phyloP scores from a whole-genome alignment of 2,329 filamentous ascomycete genomes.

The Tolypocladium ophioglossoides region DNA sequence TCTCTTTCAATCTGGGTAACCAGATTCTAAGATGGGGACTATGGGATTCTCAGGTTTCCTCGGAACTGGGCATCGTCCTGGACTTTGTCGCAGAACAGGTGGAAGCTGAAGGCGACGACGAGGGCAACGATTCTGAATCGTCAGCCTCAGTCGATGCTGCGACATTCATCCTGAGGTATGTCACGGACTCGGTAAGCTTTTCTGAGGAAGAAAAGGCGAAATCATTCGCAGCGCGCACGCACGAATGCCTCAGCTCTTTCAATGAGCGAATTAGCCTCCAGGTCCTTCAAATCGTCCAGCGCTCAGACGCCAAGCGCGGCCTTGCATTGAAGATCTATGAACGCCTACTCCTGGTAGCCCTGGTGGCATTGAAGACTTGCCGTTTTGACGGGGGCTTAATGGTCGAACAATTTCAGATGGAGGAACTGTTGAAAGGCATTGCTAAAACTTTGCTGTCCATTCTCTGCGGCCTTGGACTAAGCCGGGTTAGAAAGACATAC shows the following conservation, averaged over 20 bases:
- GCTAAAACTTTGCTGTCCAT: slow-evolving; percentile 25
- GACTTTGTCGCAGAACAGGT: slow-evolving; percentile 45
- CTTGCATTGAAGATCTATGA: slow-evolving; percentile 16
- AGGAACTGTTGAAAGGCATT: slow-evolving; percentile 35
- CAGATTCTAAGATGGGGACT: slow-evolving; percentile 40
- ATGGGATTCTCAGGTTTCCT: slow-evolving; percentile 49
- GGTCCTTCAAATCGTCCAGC: slow-evolving; percentile 2
- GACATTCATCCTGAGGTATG: slow-evolving; percentile 37
- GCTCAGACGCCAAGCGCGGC: slow-evolving; percentile 1
- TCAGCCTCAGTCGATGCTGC: slow-evolving; percentile 18
- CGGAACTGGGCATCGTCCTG: slow-evolving; percentile 50
- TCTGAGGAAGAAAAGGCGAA: slow-evolving; percentile 20
- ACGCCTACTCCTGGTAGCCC: slow-evolving; percentile 19
- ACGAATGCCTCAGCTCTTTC: slow-evolving; percentile 33
- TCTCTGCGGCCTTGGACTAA: slow-evolving; percentile 32
- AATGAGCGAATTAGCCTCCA: slow-evolving; percentile 16
- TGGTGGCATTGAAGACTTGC: slow-evolving; percentile 32
- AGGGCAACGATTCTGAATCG: neutral
- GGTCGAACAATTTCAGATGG: slow-evolving; percentile 30
- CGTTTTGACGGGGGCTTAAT: slow-evolving; percentile 20
- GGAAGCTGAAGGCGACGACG: slow-evolving; percentile 7
- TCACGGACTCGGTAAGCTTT: slow-evolving; percentile 32
- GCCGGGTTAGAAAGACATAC: slow-evolving; percentile 34
- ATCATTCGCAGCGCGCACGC: slow-evolving; percentile 31
- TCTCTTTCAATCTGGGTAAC: slow-evolving; percentile 35